These are phyloP conservation scores for Calonectria pseudoturangicola DNA, from an alignment of 2,329 filamentous ascomycete genomes.

Conservation along the genomic window DNA sequence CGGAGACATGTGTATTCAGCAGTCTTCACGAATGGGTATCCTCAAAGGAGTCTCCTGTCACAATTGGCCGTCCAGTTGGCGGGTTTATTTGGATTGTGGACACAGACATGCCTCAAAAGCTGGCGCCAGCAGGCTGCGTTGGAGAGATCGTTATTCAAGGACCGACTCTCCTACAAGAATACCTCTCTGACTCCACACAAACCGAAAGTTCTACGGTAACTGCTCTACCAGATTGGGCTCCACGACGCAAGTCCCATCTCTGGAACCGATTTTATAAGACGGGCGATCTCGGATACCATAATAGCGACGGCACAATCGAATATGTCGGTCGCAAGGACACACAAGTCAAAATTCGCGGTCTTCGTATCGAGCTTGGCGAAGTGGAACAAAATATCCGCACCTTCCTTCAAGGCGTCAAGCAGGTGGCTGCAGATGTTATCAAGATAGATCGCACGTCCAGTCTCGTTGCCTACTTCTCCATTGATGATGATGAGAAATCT, in stretches of 20 bases:
- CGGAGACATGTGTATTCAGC: constrained; percentile 50
- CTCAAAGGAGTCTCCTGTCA: background rate
- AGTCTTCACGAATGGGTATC: constrained; percentile 53
- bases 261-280: constrained; percentile 22
- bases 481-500: background rate
- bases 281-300: constrained; percentile 8
- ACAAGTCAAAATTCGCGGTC: constrained; percentile 9
- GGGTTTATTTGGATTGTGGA: constrained; percentile 14
- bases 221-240: background rate
- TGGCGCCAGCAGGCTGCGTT: background rate
- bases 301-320: background rate
- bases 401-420: background rate
- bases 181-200: background rate
- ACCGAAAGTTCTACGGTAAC: background rate
- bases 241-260: background rate
- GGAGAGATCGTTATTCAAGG: constrained; percentile 9
- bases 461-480: background rate
- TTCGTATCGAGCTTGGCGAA: constrained; percentile 5
- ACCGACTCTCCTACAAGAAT: constrained; percentile 3
- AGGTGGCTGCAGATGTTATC: background rate
- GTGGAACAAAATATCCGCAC: constrained; percentile 1
- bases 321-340: constrained; percentile 8
- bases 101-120: background rate
- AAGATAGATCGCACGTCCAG: background rate
- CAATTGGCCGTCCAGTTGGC: constrained; percentile 9